phyloP scores from a whole-genome alignment of 352 stramenopile species.

The Globisporangium paroecandrum region DNA sequence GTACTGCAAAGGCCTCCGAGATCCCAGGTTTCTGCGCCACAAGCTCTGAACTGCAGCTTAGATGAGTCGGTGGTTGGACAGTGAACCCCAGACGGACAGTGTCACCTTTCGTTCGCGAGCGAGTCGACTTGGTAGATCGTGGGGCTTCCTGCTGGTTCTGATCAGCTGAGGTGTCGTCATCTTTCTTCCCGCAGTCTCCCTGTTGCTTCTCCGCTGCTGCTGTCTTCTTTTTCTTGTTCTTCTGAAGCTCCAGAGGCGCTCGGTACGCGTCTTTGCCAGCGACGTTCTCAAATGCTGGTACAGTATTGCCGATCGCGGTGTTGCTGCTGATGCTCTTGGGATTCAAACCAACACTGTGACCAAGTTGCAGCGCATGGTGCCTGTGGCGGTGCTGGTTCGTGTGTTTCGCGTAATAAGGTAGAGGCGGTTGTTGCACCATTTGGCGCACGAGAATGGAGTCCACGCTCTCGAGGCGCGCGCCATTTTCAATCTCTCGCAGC shows the following conservation, averaged over 20 bases:
- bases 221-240: slow-evolving; percentile 16
- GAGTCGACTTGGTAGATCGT: neutral
- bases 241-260: slow-evolving; percentile 32
- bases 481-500: slow-evolving; percentile 55
- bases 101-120: neutral
- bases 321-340: neutral
- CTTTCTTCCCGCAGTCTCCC: neutral
- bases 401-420: neutral
- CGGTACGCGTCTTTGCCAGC: slow-evolving; percentile 39
- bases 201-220: slow-evolving; percentile 1
- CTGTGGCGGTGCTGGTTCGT: neutral
- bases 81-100: neutral
- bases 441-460: slow-evolving; percentile 50
- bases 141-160: neutral
- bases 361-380: neutral
- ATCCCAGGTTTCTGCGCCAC: neutral
- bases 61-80: neutral
- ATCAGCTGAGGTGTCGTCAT: neutral
- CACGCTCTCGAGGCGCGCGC: slow-evolving; percentile 40
- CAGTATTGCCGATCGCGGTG: neutral
- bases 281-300: slow-evolving; percentile 7
- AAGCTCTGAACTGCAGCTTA: neutral
- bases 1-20: neutral
- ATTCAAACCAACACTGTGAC: neutral
- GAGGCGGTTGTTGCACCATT: slow-evolving; percentile 31